These are phyloP conservation scores for Forsythia suspensa DNA, from an alignment of 257 asterid genomes.

Conservation along the genomic window DNA sequence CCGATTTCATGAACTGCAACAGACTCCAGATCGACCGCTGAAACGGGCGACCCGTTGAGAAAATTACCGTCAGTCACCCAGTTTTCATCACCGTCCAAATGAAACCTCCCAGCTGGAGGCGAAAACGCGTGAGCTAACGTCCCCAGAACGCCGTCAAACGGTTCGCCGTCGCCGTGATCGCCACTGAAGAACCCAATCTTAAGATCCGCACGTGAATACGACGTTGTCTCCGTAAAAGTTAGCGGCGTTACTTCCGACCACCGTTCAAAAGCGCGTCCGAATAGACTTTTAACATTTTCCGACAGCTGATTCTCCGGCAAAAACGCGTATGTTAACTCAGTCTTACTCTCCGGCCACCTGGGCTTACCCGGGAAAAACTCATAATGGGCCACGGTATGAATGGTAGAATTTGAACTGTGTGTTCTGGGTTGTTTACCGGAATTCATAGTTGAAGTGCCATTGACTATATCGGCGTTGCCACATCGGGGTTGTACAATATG, in stretches of 20 bases:
- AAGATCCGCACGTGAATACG: slow-evolving; percentile 53
- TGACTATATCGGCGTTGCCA: slow-evolving; percentile 70
- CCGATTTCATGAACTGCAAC: slow-evolving; percentile 96
- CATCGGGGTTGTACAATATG: slow-evolving; percentile 67
- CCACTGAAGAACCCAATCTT: slow-evolving; percentile 61
- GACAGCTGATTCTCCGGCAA: slow-evolving; percentile 43
- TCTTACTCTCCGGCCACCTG: slow-evolving; percentile 57
- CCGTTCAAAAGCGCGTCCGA: slow-evolving; percentile 68
- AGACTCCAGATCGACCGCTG: slow-evolving; percentile 83
- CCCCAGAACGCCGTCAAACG: slow-evolving; percentile 85
- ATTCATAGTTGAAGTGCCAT: slow-evolving; percentile 61
- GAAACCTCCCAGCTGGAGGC: slow-evolving; percentile 71
- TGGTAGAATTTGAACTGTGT: slow-evolving; percentile 22
- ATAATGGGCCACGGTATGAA: slow-evolving; percentile 64
- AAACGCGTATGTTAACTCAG: slow-evolving; percentile 62
- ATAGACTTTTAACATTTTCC: slow-evolving; percentile 32
- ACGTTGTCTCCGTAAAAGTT: slow-evolving; percentile 46
- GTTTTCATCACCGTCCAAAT: slow-evolving; percentile 75
- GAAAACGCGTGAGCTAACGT: slow-evolving; percentile 89
- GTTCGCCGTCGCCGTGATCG: slow-evolving; percentile 89
- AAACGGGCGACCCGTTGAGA: slow-evolving; percentile 27
- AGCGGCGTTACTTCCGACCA: slow-evolving; percentile 87
- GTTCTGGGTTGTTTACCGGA: slow-evolving; percentile 26
- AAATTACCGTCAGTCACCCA: slow-evolving; percentile 78
- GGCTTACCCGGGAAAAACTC: slow-evolving; percentile 72